Base-by-base conservation (phyloP, 1,284 basidiomycete species). In the Serendipita sp. region DNA sequence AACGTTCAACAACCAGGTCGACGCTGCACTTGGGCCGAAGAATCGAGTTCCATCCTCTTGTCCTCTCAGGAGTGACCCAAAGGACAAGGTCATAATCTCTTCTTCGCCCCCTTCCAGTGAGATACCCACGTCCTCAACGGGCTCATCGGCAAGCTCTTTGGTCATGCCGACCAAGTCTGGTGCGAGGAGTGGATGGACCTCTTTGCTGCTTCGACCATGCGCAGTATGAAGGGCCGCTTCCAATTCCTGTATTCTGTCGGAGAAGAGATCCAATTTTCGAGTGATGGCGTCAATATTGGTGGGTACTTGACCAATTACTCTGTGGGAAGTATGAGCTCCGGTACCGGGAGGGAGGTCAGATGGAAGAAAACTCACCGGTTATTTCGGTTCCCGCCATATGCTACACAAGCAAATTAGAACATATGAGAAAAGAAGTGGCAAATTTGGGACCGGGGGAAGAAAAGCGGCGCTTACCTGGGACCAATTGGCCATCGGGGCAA, bases 401-500 rank as follows among this genome's bases (percentile, higher is more conserved):
- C 53, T 58, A 58, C 4, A 58, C 6, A 30, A 17, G 15, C 15
- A 12, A 1, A 22, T 53, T 12, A n/a, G 15, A 34, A 26, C 2
- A 58, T 58, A 29, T 22, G 17, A 17, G 17, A 44, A 44, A 44
- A 44, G 17, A 44, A 44, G 17, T 44, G 13, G 42, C 12, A 1
- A 44, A 44, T 44, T 22, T 22, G 22, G 22, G 1, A 22, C 22
- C 22, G 22, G 22, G 22, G 22, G 22, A 22, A 22, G 22, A 22
- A 22, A 22, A 22, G 22, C 22, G 29, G 45, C 17, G 32, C 43
- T 10, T 32, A 34, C 61, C 61, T 32, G 44, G 44, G 17, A 62
- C 42, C 13, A 62, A 44, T 22, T 45, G 44, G 61, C 61, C 61
- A 34, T 50, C 61, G 22, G 61, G 61, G 47, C 61, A 62, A 8